Evolutionary conservation across 768 basidiomycete genomes (phyloP), one percentile per base, ranked within the genome.

Genomic region (Multifurca ochricompacta): DNA sequence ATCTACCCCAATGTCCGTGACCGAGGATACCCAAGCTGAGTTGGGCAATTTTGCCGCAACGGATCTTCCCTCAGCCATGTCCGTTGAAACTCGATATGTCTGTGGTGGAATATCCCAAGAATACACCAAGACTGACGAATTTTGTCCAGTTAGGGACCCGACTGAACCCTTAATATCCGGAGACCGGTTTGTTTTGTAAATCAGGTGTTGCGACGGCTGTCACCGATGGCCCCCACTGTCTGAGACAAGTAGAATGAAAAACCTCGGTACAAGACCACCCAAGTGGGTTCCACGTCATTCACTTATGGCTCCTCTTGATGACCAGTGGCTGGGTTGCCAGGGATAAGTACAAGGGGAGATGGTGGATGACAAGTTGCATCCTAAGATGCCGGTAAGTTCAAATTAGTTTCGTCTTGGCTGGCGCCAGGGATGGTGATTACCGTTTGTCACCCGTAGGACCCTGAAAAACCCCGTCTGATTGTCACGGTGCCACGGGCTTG

Each of bases 31-130:
- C 18, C 32, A 30, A 43, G 18, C 18, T 14, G 8, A 30, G 42
- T 11, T 19, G 13, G 19, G 35, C 36, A 18, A 42, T 19, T 21
- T 25, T 16, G 19, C 10, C 25, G 41, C 23, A 8, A 13, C 52
- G 64, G 30, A 55, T 10, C 35, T 16, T n/a, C 34, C 18, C 42
- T 8, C 42, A 69, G 71, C 59, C 66, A 54, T 28, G 19, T 42
- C 25, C 21, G 27, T 41, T 23, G 4, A 21, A 4, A 13, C 31
- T 34, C 8, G 10, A 34, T 14, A 28, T 19, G 18, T 34, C 27
- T 18, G 42, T 30, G 34, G 42, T 30, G 34, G 35, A 36, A 30
- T 19, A 23, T 52, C 51, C n/a, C 9, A 30, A 35, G 45, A 52
- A 11, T 10, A n/a, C 2, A 41, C 13, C 23, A n/a, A 18, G 49